Evolutionary conservation across 306 rosid species (phyloP), one percentile per base, ranked within the genome.

Genomic region (Potentilla sterilis): DNA sequence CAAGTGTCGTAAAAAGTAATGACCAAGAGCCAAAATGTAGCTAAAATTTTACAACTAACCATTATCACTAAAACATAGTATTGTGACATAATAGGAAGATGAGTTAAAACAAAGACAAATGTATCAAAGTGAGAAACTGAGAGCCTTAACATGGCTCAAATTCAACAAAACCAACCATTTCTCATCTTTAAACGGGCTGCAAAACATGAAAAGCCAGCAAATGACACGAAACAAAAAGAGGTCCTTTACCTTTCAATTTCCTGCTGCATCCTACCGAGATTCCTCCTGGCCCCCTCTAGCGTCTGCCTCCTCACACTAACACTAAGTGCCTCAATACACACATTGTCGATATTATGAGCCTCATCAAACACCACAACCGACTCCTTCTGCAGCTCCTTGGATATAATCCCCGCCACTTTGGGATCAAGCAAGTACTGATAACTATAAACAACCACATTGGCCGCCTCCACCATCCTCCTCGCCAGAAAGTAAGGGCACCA

Each of bases 301-400:
- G 97, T 94, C 86, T 94, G 97, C 85, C 95, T 92, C 85, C 97
- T 92, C 82, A 92, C 98, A 80, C 98, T 90, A 75, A 92, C 98
- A 76, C 98, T 94, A 57, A 94, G 96, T 1, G 98, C 98, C 87
- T 94, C 97, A 24, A 94, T 94, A 79, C 98, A 92, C 65, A 94
- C 97, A 83, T 94, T 94, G 79, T 94, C 97, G 0, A 94, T 92
- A 81, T 92, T 94, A 72, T 94, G 97, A 4, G 97, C 98, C 90
- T 92, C 98, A 69, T 94, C 98, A 74, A 94, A 94, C 72, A 94
- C 97, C 78, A 94, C 96, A 40, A 94, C 98, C 11, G 93, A 92
- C 78, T 94, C 98, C 79, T 83, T 90, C 87, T 90, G 96, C 96
- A 94, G 88, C 85, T 94, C 98, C 88, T 94, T 94, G 37, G 97